phyloP scores from a whole-genome alignment of 257 asterid genomes.

The Lycium barbarum region DNA sequence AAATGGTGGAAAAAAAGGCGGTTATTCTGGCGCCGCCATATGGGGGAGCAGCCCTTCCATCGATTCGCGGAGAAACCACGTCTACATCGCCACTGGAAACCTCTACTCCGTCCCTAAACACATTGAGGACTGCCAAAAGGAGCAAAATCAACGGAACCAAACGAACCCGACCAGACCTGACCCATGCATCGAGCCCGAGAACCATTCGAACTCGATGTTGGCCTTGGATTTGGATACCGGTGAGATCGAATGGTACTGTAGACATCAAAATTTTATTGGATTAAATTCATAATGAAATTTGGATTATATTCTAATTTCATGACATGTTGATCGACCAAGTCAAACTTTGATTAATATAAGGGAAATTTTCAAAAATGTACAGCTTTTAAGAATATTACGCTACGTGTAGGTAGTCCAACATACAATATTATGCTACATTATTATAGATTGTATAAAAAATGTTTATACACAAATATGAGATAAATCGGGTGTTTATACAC shows the following conservation, averaged over 20 bases:
- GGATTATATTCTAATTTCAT: no score
- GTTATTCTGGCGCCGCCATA: constrained; percentile 57
- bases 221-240: constrained; percentile 52
- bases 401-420: no score
- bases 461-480: no score
- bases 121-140: constrained; percentile 46
- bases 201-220: constrained; percentile 54
- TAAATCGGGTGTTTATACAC: no score
- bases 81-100: constrained; percentile 61
- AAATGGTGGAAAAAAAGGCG: constrained; percentile 42
- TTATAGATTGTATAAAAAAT: no score
- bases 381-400: no score
- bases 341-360: no score
- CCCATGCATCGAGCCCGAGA: constrained; percentile 47
- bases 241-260: constrained; percentile 43
- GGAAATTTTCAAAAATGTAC: no score
- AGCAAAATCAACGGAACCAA: constrained; percentile 43
- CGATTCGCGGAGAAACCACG: constrained; percentile 44
- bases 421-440: no score
- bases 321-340: no score
- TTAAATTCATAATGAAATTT: no score
- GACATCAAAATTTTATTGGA: no score
- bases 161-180: constrained; percentile 40
- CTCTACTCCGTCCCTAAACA: constrained; percentile 55
- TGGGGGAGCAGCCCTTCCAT: constrained; percentile 70